Conservation (phyloP, 2,329 filamentous ascomycete species). For the Coniochaeta prunicola region DNA sequence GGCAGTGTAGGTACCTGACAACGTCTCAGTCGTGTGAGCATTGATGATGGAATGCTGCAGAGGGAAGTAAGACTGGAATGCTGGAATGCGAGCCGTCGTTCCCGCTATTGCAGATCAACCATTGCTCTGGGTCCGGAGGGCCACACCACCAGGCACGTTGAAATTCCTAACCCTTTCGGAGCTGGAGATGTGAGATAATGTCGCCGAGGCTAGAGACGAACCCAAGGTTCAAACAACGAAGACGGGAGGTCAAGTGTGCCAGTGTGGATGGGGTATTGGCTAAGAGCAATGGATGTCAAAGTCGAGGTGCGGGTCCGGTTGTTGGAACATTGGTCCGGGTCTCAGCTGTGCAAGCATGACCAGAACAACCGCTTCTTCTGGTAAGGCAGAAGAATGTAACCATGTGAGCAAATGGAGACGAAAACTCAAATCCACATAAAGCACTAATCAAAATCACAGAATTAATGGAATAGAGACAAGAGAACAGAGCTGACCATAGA, state of each 20-base stretch:
- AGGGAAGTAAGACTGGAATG: conserved; percentile 1
- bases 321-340: background rate
- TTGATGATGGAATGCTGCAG: background rate
- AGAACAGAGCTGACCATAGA: too few relatives aligned
- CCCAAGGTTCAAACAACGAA: background rate
- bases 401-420: background rate
- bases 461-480: background rate
- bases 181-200: background rate
- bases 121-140: background rate
- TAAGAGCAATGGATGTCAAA: background rate
- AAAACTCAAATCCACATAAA: background rate
- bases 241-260: background rate
- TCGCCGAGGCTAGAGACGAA: background rate
- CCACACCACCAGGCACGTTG: background rate
- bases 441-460: background rate
- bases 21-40: background rate
- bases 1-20: background rate
- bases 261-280: background rate
- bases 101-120: background rate
- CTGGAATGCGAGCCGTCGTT: background rate
- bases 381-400: background rate
- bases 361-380: background rate
- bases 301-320: background rate
- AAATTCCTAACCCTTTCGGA: background rate
- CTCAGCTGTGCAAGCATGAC: background rate